Percentiles rank a stretch among this genome's conserved stretches.
Evolutionary conservation across 371 early-diverging fungal genomes (phyloP).

Genomic region (Nematocida ironsii): DNA sequence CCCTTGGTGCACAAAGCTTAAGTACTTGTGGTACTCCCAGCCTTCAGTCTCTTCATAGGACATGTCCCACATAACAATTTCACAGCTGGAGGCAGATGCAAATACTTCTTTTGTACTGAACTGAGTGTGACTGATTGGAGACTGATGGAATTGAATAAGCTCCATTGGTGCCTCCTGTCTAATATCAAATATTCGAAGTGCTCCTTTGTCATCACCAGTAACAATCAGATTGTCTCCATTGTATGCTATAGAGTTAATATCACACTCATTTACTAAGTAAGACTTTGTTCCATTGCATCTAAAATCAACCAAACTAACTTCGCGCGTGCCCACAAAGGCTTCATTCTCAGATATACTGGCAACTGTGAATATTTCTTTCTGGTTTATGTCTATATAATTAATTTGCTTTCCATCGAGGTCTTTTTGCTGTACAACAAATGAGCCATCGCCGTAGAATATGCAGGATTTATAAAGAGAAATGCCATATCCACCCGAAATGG

Average conservation of each 20-base stretch:
- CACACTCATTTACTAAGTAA: constrained; percentile 12
- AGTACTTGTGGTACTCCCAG: constrained; percentile 67
- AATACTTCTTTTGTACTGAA: constrained; percentile 66
- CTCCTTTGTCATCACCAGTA: constrained; percentile 67
- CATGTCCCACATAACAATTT: constrained; percentile 68
- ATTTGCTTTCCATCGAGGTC: background rate
- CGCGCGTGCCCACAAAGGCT: constrained; percentile 9
- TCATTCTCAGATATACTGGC: background rate
- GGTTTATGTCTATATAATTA: background rate
- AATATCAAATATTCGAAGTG: constrained; percentile 61
- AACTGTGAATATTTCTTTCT: constrained; percentile 16
- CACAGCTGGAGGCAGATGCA: constrained; percentile 57
- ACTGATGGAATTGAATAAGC: constrained; percentile 64
- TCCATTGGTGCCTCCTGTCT: constrained; percentile 47
- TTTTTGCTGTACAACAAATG: background rate
- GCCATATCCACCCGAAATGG: constrained; percentile 37
- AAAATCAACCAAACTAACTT: constrained; percentile 58
- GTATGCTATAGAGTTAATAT: constrained; percentile 68
- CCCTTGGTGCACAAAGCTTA: constrained; percentile 70
- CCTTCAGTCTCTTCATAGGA: constrained; percentile 65
- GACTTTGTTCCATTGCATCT: constrained; percentile 18
- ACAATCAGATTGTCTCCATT: constrained; percentile 61
- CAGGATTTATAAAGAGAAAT: constrained; percentile 2
- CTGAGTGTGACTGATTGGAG: constrained; percentile 59
- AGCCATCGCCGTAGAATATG: constrained; percentile 35